Evolutionary conservation across 805 yeast species (phyloP).

Genomic region (Saccharomycopsis babjevae): DNA sequence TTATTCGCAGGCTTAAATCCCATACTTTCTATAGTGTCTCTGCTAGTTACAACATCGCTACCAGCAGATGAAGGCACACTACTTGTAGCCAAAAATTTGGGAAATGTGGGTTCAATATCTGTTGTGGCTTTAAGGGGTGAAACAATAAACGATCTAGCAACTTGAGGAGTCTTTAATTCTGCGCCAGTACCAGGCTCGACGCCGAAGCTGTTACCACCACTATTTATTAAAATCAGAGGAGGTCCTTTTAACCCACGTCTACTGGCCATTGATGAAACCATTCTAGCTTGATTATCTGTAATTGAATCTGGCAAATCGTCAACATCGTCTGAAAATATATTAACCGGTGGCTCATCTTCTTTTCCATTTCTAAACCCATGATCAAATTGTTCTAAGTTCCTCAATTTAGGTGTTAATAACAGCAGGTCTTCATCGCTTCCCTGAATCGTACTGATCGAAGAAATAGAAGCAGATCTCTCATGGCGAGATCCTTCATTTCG

Average conservation of each 20-base stretch:
- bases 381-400: not conserved
- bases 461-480: not conserved
- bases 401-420: not conserved
- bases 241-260: not conserved
- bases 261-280: not conserved
- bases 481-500: not conserved
- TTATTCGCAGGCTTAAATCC: slow-evolving; percentile 4
- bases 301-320: not conserved
- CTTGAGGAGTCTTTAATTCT: not conserved
- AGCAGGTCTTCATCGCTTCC: not conserved
- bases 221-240: not conserved
- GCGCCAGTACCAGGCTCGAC: not conserved
- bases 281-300: not conserved
- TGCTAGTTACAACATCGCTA: not conserved
- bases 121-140: not conserved
- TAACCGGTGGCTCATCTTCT: not conserved
- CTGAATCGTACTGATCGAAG: not conserved
- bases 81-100: not conserved
- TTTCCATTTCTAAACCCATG: not conserved
- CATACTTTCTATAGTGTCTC: slow-evolving; percentile 4
- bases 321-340: not conserved
- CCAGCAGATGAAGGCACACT: not conserved
- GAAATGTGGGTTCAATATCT: not conserved
- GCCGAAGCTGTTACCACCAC: not conserved
- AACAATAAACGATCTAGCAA: not conserved